Conservation (phyloP, 306 rosid species). For the Pterocarpus macrocarpus region DNA sequence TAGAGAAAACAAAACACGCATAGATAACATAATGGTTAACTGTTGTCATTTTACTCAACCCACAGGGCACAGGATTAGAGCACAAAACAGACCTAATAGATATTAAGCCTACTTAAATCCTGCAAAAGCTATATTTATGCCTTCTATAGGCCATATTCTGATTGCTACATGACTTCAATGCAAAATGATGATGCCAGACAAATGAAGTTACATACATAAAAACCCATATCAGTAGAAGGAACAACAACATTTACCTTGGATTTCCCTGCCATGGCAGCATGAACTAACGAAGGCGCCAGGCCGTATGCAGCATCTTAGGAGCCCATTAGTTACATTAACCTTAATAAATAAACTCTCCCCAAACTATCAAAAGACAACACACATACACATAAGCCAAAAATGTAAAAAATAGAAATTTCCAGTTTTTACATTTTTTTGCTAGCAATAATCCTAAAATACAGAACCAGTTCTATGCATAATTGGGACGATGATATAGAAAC, state of each 20-base stretch:
- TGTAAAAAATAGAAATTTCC: too few relatives aligned
- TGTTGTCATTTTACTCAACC: slow-evolving; percentile 22
- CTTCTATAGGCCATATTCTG: slow-evolving; percentile 20
- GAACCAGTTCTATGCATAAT: too few relatives aligned
- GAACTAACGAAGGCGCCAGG: slow-evolving; percentile 90
- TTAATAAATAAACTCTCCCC: slow-evolving; percentile 51
- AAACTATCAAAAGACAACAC: too few relatives aligned
- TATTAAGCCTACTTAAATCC: slow-evolving; percentile 6
- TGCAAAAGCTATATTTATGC: slow-evolving; percentile 6
- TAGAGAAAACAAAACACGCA: too few relatives aligned
- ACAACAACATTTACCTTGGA: slow-evolving; percentile 70
- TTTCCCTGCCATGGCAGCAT: slow-evolving; percentile 87
- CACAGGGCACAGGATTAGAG: neutral
- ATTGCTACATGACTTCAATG: slow-evolving; percentile 19
- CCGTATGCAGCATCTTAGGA: slow-evolving; percentile 90
- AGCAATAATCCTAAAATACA: too few relatives aligned
- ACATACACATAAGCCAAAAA: too few relatives aligned
- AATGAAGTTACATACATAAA: neutral
- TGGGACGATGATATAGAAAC: too few relatives aligned
- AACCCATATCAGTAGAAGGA: slow-evolving; percentile 13
- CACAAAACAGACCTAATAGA: neutral
- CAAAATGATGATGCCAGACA: slow-evolving; percentile 15
- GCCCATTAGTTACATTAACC: slow-evolving; percentile 81
- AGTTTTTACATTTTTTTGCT: too few relatives aligned
- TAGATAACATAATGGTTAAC: neutral